Percentiles rank a stretch among this genome's conserved stretches.
Evolutionary conservation across 108 stramenopile species (phyloP).

Genomic region (Schizochytrium sp.): DNA sequence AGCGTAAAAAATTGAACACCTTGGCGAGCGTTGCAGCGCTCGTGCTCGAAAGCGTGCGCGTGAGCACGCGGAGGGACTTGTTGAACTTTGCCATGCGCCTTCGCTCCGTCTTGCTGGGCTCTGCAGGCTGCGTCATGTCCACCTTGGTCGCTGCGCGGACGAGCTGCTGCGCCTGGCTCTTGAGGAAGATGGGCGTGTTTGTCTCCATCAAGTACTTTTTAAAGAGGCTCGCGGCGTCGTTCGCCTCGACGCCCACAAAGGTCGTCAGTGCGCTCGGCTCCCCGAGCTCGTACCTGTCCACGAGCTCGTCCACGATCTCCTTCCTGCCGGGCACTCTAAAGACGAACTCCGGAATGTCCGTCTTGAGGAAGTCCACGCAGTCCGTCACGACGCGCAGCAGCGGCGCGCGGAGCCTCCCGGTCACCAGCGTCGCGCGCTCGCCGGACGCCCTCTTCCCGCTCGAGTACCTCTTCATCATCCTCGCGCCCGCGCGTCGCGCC

Average conservation of each 20-base stretch:
- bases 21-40: background rate
- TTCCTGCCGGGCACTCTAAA: slow-evolving; percentile 3
- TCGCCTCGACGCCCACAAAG: background rate
- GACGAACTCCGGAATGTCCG: background rate
- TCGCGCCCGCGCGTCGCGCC: no score
- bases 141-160: background rate
- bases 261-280: background rate
- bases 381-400: background rate
- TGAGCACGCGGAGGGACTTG: background rate
- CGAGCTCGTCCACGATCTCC: background rate
- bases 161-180: background rate
- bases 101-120: background rate
- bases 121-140: background rate
- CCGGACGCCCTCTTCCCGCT: no score
- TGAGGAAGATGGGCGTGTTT: background rate
- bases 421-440: no score
- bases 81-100: background rate
- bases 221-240: background rate
- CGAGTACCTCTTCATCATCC: no score
- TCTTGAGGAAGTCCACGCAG: background rate
- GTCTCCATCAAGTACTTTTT: background rate
- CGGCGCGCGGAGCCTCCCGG: background rate
- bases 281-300: background rate
- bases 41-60: background rate
- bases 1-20: background rate